Conservation (phyloP, 371 early-diverging fungal genomes). For the Mortierella polycephala region DNA sequence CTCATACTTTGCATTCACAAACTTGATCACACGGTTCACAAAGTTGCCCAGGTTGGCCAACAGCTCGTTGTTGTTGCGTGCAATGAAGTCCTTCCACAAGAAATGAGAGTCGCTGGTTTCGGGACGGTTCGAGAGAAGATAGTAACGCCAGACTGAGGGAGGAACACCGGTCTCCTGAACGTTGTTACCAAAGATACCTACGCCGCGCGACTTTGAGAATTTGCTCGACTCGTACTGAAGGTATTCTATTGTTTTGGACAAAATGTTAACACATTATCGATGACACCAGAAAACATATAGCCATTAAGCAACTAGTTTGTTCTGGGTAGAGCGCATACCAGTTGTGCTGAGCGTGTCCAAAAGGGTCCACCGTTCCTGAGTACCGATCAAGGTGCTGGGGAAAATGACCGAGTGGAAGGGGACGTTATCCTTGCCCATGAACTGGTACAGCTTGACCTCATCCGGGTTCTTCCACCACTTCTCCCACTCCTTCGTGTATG, state of each 20-base stretch:
- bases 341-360: constrained; percentile 96
- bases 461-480: constrained; percentile 99
- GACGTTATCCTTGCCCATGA: constrained; percentile 99
- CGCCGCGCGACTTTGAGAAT: constrained; percentile 97
- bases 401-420: constrained; percentile 99
- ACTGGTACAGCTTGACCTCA: constrained; percentile 96
- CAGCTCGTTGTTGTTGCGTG: constrained; percentile 96
- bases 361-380: constrained; percentile 91
- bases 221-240: constrained; percentile 98
- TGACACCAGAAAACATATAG: background rate
- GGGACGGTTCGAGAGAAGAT: constrained; percentile 96
- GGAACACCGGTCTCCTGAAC: constrained; percentile 94
- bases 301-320: background rate
- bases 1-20: constrained; percentile 88
- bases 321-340: constrained; percentile 58
- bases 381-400: constrained; percentile 93
- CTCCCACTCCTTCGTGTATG: constrained; percentile 93
- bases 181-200: constrained; percentile 99
- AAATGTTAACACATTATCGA: background rate
- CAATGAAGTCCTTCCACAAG: constrained; percentile 94
- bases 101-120: constrained; percentile 97
- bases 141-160: constrained; percentile 98
- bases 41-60: constrained; percentile 99
- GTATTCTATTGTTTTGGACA: constrained; percentile 79
- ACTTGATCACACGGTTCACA: constrained; percentile 98